These are phyloP conservation scores for Fragaria ananassa DNA, from an alignment of 306 rosid genomes.

Conservation along the genomic window DNA sequence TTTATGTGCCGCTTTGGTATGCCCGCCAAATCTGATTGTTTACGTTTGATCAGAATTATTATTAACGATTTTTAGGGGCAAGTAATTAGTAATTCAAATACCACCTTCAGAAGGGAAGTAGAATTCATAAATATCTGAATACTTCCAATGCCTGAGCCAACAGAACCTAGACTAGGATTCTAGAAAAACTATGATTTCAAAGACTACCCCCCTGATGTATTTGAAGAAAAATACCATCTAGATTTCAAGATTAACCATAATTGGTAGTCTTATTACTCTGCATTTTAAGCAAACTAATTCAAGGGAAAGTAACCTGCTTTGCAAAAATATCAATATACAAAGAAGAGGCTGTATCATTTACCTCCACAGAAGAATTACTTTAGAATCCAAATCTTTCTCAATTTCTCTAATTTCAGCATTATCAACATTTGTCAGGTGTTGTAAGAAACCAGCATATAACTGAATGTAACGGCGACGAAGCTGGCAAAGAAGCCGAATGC, in stretches of 20 bases:
- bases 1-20: neutral
- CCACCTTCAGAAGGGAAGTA: neutral
- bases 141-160: neutral
- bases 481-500: conserved; percentile 80
- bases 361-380: conserved; percentile 99
- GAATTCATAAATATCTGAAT: neutral
- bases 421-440: conserved; percentile 45
- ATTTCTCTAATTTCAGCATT: conserved; percentile 70
- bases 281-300: neutral
- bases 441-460: conserved; percentile 70
- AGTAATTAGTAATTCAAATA: neutral
- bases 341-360: conserved; percentile 25
- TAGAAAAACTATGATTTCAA: neutral
- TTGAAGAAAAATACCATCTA: neutral
- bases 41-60: neutral
- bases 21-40: neutral
- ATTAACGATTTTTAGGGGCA: neutral
- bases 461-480: conserved; percentile 85
- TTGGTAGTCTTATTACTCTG: neutral
- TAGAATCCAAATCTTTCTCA: conserved; percentile 88
- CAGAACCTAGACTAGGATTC: neutral
- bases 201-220: neutral
- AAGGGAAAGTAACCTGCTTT: neutral
- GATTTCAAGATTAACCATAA: neutral
- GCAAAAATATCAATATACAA: neutral